Conservation (phyloP, 2,329 filamentous ascomycete species). For the Pseudopithomyces chartarum region DNA sequence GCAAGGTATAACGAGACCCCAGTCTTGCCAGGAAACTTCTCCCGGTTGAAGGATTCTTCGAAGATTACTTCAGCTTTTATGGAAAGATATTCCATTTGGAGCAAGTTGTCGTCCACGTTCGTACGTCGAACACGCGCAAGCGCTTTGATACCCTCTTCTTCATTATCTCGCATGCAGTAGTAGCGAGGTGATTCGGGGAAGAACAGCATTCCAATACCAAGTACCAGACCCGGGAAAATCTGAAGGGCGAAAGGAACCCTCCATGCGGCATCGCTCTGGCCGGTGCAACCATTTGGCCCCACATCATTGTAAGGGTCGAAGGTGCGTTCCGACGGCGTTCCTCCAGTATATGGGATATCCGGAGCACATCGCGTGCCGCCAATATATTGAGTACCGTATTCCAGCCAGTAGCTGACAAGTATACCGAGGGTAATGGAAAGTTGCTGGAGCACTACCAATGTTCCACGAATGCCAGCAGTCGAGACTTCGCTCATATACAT, state of each 20-base stretch:
- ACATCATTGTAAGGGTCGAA: background rate
- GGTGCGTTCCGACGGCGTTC: background rate
- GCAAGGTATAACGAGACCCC: background rate
- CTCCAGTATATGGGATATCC: background rate
- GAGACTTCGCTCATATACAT: slow-evolving; percentile 9
- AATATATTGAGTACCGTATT: slow-evolving; percentile 46
- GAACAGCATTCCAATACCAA: slow-evolving; percentile 73
- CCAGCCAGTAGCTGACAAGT: slow-evolving; percentile 5
- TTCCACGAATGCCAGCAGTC: slow-evolving; percentile 8
- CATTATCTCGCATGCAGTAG: slow-evolving; percentile 75
- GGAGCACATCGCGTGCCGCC: slow-evolving; percentile 56
- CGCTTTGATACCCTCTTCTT: slow-evolving; percentile 67
- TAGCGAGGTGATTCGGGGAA: slow-evolving; percentile 62
- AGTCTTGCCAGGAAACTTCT: background rate
- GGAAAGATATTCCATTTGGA: slow-evolving; percentile 78
- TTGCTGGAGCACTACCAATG: slow-evolving; percentile 6
- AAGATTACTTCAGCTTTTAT: slow-evolving; percentile 80
- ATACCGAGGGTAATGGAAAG: slow-evolving; percentile 7
- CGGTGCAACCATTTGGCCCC: slow-evolving; percentile 7
- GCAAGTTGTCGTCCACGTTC: slow-evolving; percentile 65
- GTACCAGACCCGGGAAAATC: slow-evolving; percentile 67
- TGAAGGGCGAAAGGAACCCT: slow-evolving; percentile 74
- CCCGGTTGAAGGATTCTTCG: slow-evolving; percentile 70
- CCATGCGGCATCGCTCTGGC: slow-evolving; percentile 73
- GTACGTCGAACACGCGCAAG: slow-evolving; percentile 69